Evolutionary conservation across 768 basidiomycete genomes (phyloP).

Genomic region (Tulasnella sp.): DNA sequence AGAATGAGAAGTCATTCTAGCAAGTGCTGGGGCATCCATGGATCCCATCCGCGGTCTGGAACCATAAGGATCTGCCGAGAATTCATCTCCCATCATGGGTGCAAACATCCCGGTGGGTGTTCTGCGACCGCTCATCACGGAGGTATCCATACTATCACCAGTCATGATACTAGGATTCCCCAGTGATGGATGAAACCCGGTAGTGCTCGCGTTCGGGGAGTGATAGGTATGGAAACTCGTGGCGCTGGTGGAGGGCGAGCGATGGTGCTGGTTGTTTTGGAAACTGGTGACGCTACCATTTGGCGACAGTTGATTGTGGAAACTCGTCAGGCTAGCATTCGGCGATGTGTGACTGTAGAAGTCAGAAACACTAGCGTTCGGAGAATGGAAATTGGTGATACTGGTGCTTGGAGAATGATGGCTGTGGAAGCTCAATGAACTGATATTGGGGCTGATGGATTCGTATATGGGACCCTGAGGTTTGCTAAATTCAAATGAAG

Average conservation of each 20-base stretch:
- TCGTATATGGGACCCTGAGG: no score
- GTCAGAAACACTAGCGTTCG: neutral
- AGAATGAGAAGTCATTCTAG: neutral
- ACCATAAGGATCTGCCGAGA: no score
- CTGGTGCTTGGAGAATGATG: constrained; percentile 6
- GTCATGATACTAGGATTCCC: no score
- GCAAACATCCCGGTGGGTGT: no score
- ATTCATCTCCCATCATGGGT: no score
- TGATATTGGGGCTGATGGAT: constrained; percentile 6
- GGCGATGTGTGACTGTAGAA: neutral
- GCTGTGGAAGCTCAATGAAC: constrained; percentile 12
- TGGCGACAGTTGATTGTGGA: constrained; percentile 4
- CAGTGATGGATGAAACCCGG: neutral
- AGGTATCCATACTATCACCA: no score
- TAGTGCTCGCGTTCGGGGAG: constrained; percentile 7
- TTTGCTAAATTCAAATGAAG: no score
- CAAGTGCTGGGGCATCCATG: no score
- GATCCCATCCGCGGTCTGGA: no score
- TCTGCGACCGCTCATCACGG: no score
- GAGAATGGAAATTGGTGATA: constrained; percentile 7
- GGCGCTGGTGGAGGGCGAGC: constrained; percentile 11
- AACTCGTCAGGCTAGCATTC: constrained; percentile 4
- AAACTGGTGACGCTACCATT: neutral
- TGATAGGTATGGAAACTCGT: constrained; percentile 10
- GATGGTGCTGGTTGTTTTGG: constrained; percentile 1